These are phyloP conservation scores for Eutypa lata DNA, from an alignment of 2,329 filamentous ascomycete species.

Conservation along the genomic window DNA sequence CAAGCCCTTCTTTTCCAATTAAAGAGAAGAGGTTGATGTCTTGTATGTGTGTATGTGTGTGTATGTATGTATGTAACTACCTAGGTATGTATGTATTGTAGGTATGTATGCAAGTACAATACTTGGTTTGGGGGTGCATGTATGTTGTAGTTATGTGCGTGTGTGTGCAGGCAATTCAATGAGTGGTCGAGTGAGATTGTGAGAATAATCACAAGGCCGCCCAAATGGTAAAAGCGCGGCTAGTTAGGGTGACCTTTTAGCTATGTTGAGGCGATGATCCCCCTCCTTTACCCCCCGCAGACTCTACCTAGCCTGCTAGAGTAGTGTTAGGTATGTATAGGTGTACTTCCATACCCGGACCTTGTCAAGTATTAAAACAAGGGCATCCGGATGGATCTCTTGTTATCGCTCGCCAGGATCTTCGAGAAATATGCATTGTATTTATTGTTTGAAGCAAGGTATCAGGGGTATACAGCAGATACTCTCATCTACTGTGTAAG, in stretches of 20 bases:
- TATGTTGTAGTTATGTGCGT: too few relatives aligned
- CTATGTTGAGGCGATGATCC: neutral
- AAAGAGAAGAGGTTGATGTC: neutral
- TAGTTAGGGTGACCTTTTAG: neutral
- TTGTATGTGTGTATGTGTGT: neutral
- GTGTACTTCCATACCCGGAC: too few relatives aligned
- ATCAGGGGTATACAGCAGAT: too few relatives aligned
- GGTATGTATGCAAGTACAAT: neutral
- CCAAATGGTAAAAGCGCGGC: neutral
- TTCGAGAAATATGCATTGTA: too few relatives aligned
- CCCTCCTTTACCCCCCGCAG: neutral
- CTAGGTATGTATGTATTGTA: neutral
- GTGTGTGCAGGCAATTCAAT: neutral
- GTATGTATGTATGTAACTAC: slow-evolving; percentile 1
- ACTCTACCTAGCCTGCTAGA: neutral
- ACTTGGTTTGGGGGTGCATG: neutral
- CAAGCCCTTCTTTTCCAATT: too few relatives aligned
- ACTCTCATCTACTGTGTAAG: too few relatives aligned
- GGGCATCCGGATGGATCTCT: too few relatives aligned
- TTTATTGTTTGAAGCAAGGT: too few relatives aligned
- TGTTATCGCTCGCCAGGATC: too few relatives aligned
- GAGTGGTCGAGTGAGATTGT: neutral
- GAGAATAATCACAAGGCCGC: neutral
- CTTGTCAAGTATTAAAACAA: too few relatives aligned
- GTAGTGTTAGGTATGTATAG: too few relatives aligned